Evolutionary conservation across 2,329 filamentous ascomycete genomes (phyloP).

Genomic region (Aspergillus persii): DNA sequence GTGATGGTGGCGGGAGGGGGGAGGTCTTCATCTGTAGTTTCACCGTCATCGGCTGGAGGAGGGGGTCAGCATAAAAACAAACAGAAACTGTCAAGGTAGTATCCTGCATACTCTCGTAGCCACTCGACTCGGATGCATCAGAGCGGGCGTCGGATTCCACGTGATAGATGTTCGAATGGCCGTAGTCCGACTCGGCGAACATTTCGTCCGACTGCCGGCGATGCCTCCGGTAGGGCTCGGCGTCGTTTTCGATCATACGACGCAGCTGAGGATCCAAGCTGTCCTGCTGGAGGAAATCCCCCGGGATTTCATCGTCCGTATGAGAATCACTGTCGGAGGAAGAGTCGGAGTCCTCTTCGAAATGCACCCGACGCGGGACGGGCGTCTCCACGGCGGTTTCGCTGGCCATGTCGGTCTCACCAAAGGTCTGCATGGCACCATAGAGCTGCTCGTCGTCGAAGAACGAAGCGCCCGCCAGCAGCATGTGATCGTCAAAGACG

Average conservation of each 20-base stretch:
- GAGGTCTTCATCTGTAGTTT: conserved; percentile 60
- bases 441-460: conserved; percentile 45
- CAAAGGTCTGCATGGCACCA: conserved; percentile 38
- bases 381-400: conserved; percentile 42
- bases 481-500: conserved; percentile 42
- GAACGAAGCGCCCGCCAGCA: conserved; percentile 41
- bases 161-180: conserved; percentile 43
- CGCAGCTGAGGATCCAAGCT: conserved; percentile 70
- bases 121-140: conserved; percentile 45
- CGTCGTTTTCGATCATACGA: conserved; percentile 68
- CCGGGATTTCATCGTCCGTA: conserved; percentile 64
- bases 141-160: conserved; percentile 46
- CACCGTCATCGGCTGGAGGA: conserved; percentile 55
- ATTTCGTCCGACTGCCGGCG: conserved; percentile 39
- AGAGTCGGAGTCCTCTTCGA: conserved; percentile 61
- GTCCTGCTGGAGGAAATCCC: conserved; percentile 75
- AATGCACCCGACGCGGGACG: conserved; percentile 67
- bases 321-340: conserved; percentile 57
- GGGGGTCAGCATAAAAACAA: conserved; percentile 45
- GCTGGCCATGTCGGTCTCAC: conserved; percentile 36
- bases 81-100: conserved; percentile 18
- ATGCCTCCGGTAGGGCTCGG: conserved; percentile 28
- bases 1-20: conserved; percentile 48
- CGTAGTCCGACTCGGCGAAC: conserved; percentile 39
- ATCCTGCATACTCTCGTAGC: conserved; percentile 57